A percentile compares a stretch with the other conserved stretches of the same genome.
Evolutionary conservation across 2,329 filamentous ascomycete genomes (phyloP).

Genomic region (Stemphylium lycopersici): DNA sequence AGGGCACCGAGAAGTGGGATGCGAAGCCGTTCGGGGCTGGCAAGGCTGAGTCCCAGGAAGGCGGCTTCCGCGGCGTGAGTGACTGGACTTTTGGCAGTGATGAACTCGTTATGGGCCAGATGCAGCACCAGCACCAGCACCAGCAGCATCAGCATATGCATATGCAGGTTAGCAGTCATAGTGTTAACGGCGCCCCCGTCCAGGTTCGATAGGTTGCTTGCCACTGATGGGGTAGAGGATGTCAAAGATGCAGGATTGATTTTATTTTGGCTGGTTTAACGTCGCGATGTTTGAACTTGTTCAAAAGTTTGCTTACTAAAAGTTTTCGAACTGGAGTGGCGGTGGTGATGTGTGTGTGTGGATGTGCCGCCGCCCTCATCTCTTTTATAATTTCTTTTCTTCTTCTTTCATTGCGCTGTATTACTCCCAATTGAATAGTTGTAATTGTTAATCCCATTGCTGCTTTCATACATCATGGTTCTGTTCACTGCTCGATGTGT

Average conservation of each 20-base stretch:
- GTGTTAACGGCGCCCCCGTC: background rate
- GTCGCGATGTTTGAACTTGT: background rate
- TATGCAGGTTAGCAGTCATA: background rate
- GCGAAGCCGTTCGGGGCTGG: conserved; percentile 54
- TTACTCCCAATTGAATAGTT: background rate
- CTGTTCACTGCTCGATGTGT: too few relatives aligned
- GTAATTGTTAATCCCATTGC: too few relatives aligned
- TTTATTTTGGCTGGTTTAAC: background rate
- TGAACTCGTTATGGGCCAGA: conserved; percentile 8
- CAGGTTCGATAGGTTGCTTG: background rate
- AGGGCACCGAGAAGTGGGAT: conserved; percentile 58
- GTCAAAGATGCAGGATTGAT: too few relatives aligned
- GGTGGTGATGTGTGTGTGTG: too few relatives aligned
- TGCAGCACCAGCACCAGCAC: background rate
- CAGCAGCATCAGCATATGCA: background rate
- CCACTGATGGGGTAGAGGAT: background rate
- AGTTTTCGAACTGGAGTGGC: background rate
- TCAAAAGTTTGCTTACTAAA: background rate
- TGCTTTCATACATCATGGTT: too few relatives aligned
- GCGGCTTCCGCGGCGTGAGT: conserved; percentile 37
- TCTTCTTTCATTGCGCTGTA: background rate
- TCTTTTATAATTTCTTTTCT: too few relatives aligned
- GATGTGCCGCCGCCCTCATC: background rate
- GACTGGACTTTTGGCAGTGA: conserved; percentile 43
- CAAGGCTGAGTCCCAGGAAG: conserved; percentile 53